A percentile compares a stretch with the other conserved stretches of the same genome.
These are phyloP conservation scores for Talaromyces sp. DNA, from an alignment of 2,329 filamentous ascomycete genomes.

Conservation along the genomic window DNA sequence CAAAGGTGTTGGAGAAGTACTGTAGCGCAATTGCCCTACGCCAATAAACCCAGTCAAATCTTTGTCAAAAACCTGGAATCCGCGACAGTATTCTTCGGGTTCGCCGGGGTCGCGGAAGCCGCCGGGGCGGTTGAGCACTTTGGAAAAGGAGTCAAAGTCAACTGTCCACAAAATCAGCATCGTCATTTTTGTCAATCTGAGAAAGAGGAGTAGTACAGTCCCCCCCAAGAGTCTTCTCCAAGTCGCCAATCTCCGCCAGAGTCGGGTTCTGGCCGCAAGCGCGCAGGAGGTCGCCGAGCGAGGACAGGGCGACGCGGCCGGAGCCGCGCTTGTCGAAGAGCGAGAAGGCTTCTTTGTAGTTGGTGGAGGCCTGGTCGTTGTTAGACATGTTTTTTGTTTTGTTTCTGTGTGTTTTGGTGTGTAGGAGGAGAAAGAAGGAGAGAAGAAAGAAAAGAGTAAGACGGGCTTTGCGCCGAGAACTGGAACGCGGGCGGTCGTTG, in stretches of 20 bases:
- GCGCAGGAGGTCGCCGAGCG: conserved; percentile 86
- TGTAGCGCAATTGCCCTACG: conserved; percentile 93
- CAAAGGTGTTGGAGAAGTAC: conserved; percentile 27
- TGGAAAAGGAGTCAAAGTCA: conserved; percentile 95
- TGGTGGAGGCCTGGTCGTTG: conserved; percentile 64
- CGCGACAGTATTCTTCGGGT: conserved; percentile 95
- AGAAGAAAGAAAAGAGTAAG: neutral
- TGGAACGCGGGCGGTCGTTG: neutral
- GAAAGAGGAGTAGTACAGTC: conserved; percentile 67
- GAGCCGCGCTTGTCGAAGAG: conserved; percentile 99
- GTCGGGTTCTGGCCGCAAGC: conserved; percentile 98
- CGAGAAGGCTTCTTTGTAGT: conserved; percentile 99
- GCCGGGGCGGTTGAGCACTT: conserved; percentile 92
- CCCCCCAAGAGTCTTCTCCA: conserved; percentile 81
- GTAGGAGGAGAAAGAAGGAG: neutral
- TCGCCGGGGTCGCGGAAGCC: conserved; percentile 98
- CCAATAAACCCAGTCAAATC: conserved; percentile 98
- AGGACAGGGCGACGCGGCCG: conserved; percentile 79
- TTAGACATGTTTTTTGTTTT: conserved; percentile 21
- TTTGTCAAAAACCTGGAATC: conserved; percentile 99
- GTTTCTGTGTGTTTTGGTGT: neutral
- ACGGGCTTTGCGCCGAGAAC: neutral
- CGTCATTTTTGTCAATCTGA: neutral
- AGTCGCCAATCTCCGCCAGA: conserved; percentile 80
- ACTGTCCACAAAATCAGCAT: conserved; percentile 55